phyloP scores from a whole-genome alignment of 1,139 yeast species.

The Saccharomyces hybrid region DNA sequence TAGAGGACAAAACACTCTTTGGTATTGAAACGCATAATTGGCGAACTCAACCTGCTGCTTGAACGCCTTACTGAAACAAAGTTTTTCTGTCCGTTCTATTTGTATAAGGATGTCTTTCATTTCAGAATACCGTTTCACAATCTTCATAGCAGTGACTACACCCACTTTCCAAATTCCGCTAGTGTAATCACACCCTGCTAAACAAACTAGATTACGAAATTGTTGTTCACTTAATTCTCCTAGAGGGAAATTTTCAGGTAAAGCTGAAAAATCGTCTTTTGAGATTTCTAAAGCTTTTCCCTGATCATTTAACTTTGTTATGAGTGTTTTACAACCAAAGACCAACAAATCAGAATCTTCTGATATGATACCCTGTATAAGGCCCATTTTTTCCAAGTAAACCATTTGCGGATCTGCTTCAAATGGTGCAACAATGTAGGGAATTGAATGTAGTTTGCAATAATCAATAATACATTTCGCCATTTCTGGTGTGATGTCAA shows the following conservation, averaged over 20 bases:
- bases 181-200: slow-evolving; percentile 93
- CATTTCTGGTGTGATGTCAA: slow-evolving; percentile 87
- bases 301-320: slow-evolving; percentile 70
- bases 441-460: slow-evolving; percentile 48
- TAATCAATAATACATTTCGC: slow-evolving; percentile 75
- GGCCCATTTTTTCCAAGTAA: slow-evolving; percentile 63
- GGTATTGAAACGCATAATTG: slow-evolving; percentile 71
- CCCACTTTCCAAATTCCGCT: slow-evolving; percentile 79
- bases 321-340: slow-evolving; percentile 68
- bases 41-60: slow-evolving; percentile 57
- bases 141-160: slow-evolving; percentile 59
- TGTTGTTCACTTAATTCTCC: slow-evolving; percentile 46
- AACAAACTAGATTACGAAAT: slow-evolving; percentile 66
- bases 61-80: slow-evolving; percentile 48
- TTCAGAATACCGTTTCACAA: slow-evolving; percentile 45
- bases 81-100: slow-evolving; percentile 53
- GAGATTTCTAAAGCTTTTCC: slow-evolving; percentile 67
- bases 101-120: slow-evolving; percentile 49
- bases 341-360: slow-evolving; percentile 90
- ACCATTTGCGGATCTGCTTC: slow-evolving; percentile 98
- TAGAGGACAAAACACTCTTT: slow-evolving; percentile 71
- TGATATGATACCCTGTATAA: slow-evolving; percentile 77
- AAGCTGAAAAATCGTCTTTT: slow-evolving; percentile 42
- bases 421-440: slow-evolving; percentile 87
- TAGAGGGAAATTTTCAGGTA: slow-evolving; percentile 39